Base-by-base conservation (phyloP, 2,329 filamentous ascomycete species). In the Grosmannia penicillata region DNA sequence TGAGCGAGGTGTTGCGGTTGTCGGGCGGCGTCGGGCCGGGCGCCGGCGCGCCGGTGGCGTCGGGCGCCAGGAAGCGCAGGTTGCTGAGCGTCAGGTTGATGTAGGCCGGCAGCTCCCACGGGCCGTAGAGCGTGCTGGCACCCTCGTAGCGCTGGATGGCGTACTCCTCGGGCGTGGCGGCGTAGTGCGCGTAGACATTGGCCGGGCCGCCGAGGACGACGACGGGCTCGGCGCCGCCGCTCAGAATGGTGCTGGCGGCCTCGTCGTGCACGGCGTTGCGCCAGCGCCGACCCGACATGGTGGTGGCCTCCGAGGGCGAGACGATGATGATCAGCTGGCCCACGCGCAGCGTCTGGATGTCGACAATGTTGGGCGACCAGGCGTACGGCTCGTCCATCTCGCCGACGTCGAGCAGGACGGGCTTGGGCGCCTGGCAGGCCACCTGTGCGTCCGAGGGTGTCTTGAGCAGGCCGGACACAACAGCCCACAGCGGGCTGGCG, bases 281-380 rank as follows among this genome's bases (percentile, higher is more conserved):
- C 87, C 87, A 95, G 25, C 87, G 74, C 10, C 87, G 74, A 2
- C 87, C 87, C 1, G 83, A 72, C 87, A 94, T 95, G 8, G 87
- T 94, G 0, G 83, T 91, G 1, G 82, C 84, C 58, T 95, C 87
- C 33, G 84, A 82, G 0, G 86, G 80, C 22, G 79, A 80, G n/a
- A 93, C 70, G 46, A 94, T 78, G 46, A 94, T 82, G 43, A 93
- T 64, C 35, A 94, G 61, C 50, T 93, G 82, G 3, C 87, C 87
- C 3, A 89, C 78, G 18, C 87, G 78, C 13, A 94, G 63, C 15
- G 83, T 61, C 56, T 94, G 87, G 21, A 94, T 70, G 53, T 95
- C 84, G 39, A 93, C 79, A 45, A 94, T 82, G 50, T 94, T 93
- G 4, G 87, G 82, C 0, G 76, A 73, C 87, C 87, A 95, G 3